Evolutionary conservation across 805 yeast genomes (phyloP).

Genomic region (Komagataella mondaviorum): DNA sequence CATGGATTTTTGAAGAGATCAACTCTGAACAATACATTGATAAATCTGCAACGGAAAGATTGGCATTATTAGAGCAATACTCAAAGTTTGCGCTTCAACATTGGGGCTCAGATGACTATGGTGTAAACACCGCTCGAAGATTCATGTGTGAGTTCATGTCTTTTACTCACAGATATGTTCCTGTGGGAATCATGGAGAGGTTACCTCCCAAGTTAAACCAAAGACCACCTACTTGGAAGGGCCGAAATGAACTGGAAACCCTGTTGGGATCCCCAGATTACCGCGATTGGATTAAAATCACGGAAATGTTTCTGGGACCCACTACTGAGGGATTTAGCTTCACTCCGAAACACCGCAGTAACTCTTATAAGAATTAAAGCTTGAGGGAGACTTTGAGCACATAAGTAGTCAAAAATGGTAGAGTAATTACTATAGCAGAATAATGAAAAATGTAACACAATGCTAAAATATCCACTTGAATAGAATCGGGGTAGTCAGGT

Average conservation of each 20-base stretch:
- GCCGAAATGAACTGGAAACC: conserved; percentile 88
- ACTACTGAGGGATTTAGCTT: conserved; percentile 64
- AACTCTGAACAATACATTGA: conserved; percentile 83
- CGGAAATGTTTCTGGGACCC: conserved; percentile 92
- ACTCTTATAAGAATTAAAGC: conserved; percentile 38
- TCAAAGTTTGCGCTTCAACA: conserved; percentile 80
- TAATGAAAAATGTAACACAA: conserved; percentile 66
- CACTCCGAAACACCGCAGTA: conserved; percentile 92
- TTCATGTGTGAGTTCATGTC: conserved; percentile 90
- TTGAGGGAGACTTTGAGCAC: conserved; percentile 38
- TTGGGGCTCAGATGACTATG: conserved; percentile 97
- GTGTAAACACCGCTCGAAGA: conserved; percentile 77
- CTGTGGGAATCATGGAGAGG: conserved; percentile 83
- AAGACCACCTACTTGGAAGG: conserved; percentile 88
- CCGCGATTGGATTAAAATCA: conserved; percentile 89
- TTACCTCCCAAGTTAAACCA: conserved; percentile 84
- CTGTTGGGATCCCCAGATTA: conserved; percentile 74
- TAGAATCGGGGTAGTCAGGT: conserved; percentile 30
- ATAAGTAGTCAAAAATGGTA: conserved; percentile 69
- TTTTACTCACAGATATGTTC: conserved; percentile 88
- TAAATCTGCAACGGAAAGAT: conserved; percentile 80
- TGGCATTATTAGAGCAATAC: conserved; percentile 57
- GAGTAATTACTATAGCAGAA: conserved; percentile 45
- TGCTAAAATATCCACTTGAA: conserved; percentile 81
- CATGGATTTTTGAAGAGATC: conserved; percentile 97